These are phyloP conservation scores for Gyrodon lividus DNA, from an alignment of 768 basidiomycete genomes.

Conservation along the genomic window DNA sequence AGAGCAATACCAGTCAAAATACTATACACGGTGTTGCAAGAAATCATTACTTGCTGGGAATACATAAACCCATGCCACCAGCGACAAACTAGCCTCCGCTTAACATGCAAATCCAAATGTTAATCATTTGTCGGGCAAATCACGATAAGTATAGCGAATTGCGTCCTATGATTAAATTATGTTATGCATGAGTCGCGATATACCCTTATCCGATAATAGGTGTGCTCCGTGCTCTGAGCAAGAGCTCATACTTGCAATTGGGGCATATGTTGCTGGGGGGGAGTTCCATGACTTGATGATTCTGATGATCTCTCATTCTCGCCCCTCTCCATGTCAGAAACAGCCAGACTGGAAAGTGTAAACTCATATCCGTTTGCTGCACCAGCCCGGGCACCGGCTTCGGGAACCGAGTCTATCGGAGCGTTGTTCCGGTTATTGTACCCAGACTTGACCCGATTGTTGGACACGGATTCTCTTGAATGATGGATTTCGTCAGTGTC, in stretches of 20 bases:
- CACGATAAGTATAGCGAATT: not conserved
- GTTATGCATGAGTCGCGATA: not conserved
- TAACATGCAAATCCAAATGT: conserved; percentile 1
- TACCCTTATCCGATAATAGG: not conserved
- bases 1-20: conserved; percentile 82
- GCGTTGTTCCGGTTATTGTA: conserved; percentile 54
- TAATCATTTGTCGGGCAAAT: not conserved
- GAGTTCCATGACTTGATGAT: conserved; percentile 16
- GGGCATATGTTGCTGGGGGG: conserved; percentile 41
- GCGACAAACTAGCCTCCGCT: too few relatives aligned
- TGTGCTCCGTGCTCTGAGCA: not conserved
- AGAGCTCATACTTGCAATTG: conserved; percentile 33
- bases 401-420: conserved; percentile 73
- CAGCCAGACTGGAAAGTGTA: conserved; percentile 49
- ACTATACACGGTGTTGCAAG: conserved; percentile 67
- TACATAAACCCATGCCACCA: too few relatives aligned
- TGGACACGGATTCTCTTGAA: conserved; percentile 65
- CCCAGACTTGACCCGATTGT: conserved; percentile 82
- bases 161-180: not conserved
- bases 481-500: conserved; percentile 1
- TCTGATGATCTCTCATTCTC: not conserved
- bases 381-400: conserved; percentile 66
- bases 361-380: conserved; percentile 65
- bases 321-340: conserved; percentile 44
- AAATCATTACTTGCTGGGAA: too few relatives aligned